Evolutionary conservation across 192 early-diverging fungal genomes (phyloP).

Genomic region (Coemansia sp.): DNA sequence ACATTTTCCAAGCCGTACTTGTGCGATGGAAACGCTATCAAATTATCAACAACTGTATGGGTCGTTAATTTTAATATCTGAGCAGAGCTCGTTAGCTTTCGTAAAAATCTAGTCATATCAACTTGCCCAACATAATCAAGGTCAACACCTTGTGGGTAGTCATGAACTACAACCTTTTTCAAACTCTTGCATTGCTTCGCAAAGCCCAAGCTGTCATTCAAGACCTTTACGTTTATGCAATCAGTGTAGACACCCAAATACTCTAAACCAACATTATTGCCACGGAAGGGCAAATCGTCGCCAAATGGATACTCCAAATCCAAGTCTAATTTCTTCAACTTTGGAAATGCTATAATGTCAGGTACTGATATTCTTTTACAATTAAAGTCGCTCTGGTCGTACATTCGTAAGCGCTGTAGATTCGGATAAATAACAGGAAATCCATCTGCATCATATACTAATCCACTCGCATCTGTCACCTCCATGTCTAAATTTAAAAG

Average conservation of each 20-base stretch:
- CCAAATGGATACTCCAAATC: conserved; percentile 2
- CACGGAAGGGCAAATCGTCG: conserved; percentile 11
- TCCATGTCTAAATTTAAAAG: background rate
- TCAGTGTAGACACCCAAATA: background rate
- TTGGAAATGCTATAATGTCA: conserved; percentile 8
- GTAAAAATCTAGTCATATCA: background rate
- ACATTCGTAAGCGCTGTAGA: background rate
- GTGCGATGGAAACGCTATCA: background rate
- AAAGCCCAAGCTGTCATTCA: background rate
- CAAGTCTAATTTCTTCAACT: background rate
- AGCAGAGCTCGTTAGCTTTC: background rate
- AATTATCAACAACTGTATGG: background rate
- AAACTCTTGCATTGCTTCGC: background rate
- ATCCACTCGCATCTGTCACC: background rate
- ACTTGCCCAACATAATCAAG: background rate
- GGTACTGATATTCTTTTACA: background rate
- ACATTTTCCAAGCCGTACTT: background rate
- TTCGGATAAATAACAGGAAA: background rate
- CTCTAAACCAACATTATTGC: conserved; percentile 2
- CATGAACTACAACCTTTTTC: background rate
- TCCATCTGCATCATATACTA: background rate
- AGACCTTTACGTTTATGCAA: background rate
- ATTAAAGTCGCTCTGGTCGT: background rate
- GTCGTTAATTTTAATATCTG: background rate
- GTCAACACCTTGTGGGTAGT: background rate